Evolutionary conservation across 352 stramenopile genomes (phyloP).

Genomic region (Phytopythium chamaehyphon): DNA sequence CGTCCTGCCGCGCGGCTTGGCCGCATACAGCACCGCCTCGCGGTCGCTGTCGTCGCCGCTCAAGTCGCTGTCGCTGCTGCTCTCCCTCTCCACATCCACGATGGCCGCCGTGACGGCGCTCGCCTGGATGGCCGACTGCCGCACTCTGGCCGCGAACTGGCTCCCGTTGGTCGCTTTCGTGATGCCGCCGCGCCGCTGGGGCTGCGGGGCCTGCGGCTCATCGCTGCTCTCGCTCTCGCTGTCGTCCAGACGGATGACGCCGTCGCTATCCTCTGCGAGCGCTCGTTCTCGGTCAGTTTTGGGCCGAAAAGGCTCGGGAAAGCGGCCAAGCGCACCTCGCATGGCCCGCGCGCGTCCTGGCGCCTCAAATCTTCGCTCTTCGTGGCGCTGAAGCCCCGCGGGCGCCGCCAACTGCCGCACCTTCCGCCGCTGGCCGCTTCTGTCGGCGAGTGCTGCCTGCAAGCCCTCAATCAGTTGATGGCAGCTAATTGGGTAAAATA

Average conservation of each 20-base stretch:
- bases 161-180: neutral
- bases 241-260: conserved; percentile 4
- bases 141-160: neutral
- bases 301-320: neutral
- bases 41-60: neutral
- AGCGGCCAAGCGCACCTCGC: conserved; percentile 2
- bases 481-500: too few species aligned
- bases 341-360: neutral
- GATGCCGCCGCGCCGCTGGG: neutral
- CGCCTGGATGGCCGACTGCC: conserved; percentile 4
- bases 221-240: conserved; percentile 3
- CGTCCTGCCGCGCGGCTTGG: neutral
- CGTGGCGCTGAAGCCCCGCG: neutral
- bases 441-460: too few species aligned
- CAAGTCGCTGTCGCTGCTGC: conserved; percentile 4
- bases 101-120: conserved; percentile 4
- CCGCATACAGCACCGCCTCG: neutral
- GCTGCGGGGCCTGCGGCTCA: neutral
- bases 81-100: conserved; percentile 3
- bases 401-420: neutral
- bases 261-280: conserved; percentile 4
- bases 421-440: neutral
- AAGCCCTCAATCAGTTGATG: too few species aligned
- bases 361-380: too few species aligned
- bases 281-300: neutral